Conservation (phyloP, 169 alveolate species). For the Condylostoma magnum region DNA sequence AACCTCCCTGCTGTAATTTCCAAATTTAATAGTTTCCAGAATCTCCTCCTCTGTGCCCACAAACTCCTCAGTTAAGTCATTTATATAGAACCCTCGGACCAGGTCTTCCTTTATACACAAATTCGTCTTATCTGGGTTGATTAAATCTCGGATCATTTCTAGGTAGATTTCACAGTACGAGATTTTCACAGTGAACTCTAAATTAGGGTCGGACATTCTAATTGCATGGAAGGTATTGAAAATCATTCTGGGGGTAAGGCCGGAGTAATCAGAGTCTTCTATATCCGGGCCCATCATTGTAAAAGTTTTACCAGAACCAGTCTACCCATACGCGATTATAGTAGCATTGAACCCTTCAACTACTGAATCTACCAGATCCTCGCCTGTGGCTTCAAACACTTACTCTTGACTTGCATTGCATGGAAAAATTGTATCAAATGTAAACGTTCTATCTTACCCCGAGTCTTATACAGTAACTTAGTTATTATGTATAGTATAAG, state of each 20-base stretch:
- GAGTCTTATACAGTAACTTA: too few species aligned
- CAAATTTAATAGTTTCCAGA: conserved; percentile 76
- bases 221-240: conserved; percentile 60
- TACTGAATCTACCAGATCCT: conserved; percentile 60
- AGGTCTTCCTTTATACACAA: conserved; percentile 76
- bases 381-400: conserved; percentile 56
- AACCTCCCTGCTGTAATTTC: conserved; percentile 63
- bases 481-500: too few species aligned
- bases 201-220: conserved; percentile 52
- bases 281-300: conserved; percentile 74
- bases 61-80: conserved; percentile 80
- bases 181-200: conserved; percentile 58
- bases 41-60: conserved; percentile 81
- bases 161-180: conserved; percentile 76
- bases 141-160: conserved; percentile 71
- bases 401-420: conserved; percentile 49
- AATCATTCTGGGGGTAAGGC: conserved; percentile 80
- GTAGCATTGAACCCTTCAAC: conserved; percentile 80
- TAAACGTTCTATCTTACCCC: conserved; percentile 52
- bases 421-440: conserved; percentile 67
- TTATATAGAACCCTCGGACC: conserved; percentile 81
- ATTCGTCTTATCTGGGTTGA: conserved; percentile 67
- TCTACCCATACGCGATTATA: conserved; percentile 76
- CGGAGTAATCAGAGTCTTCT: conserved; percentile 59
- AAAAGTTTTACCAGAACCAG: conserved; percentile 48